Evolutionary conservation across 164 flowering plant species (phyloP), one percentile per base, ranked within the genome.

Genomic region (Stephania cephalantha): DNA sequence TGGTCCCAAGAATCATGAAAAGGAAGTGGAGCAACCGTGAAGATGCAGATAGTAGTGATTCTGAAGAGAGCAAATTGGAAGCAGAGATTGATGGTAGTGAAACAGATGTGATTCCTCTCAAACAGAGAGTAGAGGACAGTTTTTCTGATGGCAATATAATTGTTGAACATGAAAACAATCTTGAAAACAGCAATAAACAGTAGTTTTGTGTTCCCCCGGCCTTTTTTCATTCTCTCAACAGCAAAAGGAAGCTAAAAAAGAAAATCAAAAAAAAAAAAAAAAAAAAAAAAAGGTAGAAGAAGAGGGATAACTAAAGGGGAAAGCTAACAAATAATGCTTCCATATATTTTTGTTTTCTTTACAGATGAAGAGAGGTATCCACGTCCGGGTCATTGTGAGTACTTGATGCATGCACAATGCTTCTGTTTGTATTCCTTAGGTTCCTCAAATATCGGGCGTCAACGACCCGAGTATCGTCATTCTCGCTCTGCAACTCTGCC

Each of bases 361-460:
- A 88, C 80, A 87, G 88, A 83, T 85, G 94, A 79, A 88, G 90
- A 79, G 93, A 87, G 48, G 93, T 87, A 71, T 89, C 93, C 46
- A 86, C 84, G 46, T 86, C 88, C 55, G 87, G 70, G 68, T 81
- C 87, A 50, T 86, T 81, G 22, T 71, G 71, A 71, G 58, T 65
- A 12, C 77, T 77, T 69, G 77, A 75, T 61, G 78, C 61, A n/a
- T 72, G 77, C 73, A 71, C 50, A n/a, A 44, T 55, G 45, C 80
- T 17, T 77, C 70, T 81, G 31, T 81, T 77, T n/a, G 70, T 71
- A 18, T 81, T 71, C 83, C 78, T 69, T 68, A 78, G 29, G 44
- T 69, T 79, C 71, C 53, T 78, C 69, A 77, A 72, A 10, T 72
- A 70, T 8, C 75, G 78, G 35, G 75, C 70, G 67, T 83, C 80